Percentiles rank a stretch among this genome's conserved stretches.
Evolutionary conservation across 2,329 filamentous ascomycete genomes (phyloP).

Genomic region (Pyrenophora tritici-repentis): DNA sequence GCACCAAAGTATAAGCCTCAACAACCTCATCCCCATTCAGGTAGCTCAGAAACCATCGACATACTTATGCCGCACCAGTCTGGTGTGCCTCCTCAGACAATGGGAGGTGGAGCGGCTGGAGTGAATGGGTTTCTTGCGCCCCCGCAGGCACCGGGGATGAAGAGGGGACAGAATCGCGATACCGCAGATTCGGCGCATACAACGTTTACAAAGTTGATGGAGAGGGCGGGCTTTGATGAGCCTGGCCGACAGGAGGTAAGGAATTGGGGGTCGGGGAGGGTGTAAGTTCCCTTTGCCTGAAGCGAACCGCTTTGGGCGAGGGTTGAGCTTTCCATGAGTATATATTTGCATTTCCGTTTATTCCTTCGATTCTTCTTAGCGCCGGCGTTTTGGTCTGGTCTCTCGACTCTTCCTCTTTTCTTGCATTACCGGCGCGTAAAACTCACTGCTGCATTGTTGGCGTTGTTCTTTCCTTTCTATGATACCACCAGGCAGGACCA

Average conservation of each 20-base stretch:
- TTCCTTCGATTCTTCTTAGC: no score
- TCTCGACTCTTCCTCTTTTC: neutral
- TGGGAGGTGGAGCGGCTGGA: neutral
- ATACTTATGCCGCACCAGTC: conserved; percentile 43
- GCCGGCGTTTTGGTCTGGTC: no score
- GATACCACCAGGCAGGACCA: conserved; percentile 1
- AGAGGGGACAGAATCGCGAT: conserved; percentile 31
- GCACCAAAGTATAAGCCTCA: conserved; percentile 9
- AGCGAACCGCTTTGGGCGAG: neutral
- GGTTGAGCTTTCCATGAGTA: no score
- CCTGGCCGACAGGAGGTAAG: conserved; percentile 34
- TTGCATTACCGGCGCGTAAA: neutral
- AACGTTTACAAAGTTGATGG: conserved; percentile 51
- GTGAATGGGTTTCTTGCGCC: conserved; percentile 35
- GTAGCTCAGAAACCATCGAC: conserved; percentile 52
- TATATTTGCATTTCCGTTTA: neutral
- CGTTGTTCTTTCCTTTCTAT: neutral
- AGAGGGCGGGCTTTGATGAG: conserved; percentile 48
- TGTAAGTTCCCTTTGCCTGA: neutral
- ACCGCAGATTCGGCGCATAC: conserved; percentile 41
- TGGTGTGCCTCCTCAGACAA: neutral
- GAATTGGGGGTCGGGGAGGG: conserved; percentile 26
- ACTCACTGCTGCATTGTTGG: neutral
- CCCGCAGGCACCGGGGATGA: conserved; percentile 39
- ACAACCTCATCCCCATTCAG: conserved; percentile 24